These are phyloP conservation scores for Apiospora aurea DNA, from an alignment of 2,329 filamentous ascomycete species.

Conservation along the genomic window DNA sequence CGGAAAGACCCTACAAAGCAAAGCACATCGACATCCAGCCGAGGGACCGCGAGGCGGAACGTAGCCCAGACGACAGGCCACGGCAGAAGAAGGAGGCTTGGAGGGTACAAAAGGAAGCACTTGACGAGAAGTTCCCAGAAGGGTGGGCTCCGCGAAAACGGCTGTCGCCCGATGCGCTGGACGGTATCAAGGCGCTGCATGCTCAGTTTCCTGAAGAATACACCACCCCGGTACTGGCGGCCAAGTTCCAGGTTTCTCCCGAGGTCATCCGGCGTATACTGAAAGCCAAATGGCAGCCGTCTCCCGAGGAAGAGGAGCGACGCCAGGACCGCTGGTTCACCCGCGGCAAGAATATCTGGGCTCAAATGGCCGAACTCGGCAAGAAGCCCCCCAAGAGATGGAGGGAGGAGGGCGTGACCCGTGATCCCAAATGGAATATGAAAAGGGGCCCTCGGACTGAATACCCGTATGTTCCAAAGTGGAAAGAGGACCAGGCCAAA, in stretches of 20 bases:
- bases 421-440: conserved; percentile 52
- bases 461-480: conserved; percentile 40
- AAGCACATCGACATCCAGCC: not conserved
- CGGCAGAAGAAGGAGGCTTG: conserved; percentile 61
- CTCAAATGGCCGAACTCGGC: conserved; percentile 64
- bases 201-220: conserved; percentile 78
- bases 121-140: conserved; percentile 80
- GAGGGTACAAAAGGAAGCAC: conserved; percentile 76
- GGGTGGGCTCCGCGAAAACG: conserved; percentile 86
- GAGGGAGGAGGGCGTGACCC: conserved; percentile 61
- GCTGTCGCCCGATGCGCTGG: conserved; percentile 88
- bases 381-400: conserved; percentile 67
- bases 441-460: conserved; percentile 39
- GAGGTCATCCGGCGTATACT: conserved; percentile 90
- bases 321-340: conserved; percentile 68
- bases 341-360: conserved; percentile 67
- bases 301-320: conserved; percentile 60
- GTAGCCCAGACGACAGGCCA: conserved; percentile 28
- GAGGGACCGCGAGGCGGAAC: not conserved
- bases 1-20: not conserved
- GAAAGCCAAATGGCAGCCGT: conserved; percentile 76
- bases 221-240: conserved; percentile 74
- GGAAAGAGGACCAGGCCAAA: conserved; percentile 38
- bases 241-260: conserved; percentile 83
- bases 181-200: conserved; percentile 87